These are phyloP conservation scores for Urtica urens DNA, from an alignment of 306 rosid species.

Conservation along the genomic window DNA sequence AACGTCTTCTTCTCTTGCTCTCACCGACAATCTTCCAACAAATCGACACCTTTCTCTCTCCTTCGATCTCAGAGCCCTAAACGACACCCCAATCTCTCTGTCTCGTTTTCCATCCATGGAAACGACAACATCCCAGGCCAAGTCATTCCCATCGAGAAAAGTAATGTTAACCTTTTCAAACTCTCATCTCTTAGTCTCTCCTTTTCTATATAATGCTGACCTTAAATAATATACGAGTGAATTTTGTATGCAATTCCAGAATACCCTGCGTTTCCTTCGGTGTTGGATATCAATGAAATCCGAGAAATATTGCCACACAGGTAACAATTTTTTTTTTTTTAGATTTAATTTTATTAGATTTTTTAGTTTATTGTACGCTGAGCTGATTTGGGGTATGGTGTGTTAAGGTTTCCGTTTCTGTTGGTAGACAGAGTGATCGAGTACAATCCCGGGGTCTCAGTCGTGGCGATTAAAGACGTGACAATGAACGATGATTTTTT, in stretches of 20 bases:
- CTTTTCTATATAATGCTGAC: too few species aligned
- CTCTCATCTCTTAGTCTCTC: too few species aligned
- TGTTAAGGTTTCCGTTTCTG: constrained; percentile 96
- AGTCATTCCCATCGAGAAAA: constrained; percentile 27
- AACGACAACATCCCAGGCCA: too few species aligned
- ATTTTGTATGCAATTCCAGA: constrained; percentile 17
- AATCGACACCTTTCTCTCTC: too few species aligned
- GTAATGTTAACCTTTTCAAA: constrained; percentile 9
- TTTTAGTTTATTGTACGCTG: not conserved
- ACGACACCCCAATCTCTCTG: too few species aligned
- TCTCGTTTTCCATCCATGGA: too few species aligned
- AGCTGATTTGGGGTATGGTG: not conserved
- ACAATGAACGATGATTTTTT: constrained; percentile 86
- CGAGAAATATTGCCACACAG: constrained; percentile 85
- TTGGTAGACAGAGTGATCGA: constrained; percentile 75
- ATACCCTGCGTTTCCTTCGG: constrained; percentile 63
- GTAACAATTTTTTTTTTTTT: constrained; percentile 12
- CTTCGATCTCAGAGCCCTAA: too few species aligned
- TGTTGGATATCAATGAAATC: constrained; percentile 75
- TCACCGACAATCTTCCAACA: too few species aligned
- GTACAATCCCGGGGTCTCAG: constrained; percentile 37
- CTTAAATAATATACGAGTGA: not conserved
- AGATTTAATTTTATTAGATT: not conserved
- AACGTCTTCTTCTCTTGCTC: too few species aligned
- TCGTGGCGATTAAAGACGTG: constrained; percentile 38